Percentiles rank a stretch among this genome's conserved stretches.
These are phyloP conservation scores for Saccharomycopsis fibuligera DNA, from an alignment of 805 yeast species.

Conservation along the genomic window DNA sequence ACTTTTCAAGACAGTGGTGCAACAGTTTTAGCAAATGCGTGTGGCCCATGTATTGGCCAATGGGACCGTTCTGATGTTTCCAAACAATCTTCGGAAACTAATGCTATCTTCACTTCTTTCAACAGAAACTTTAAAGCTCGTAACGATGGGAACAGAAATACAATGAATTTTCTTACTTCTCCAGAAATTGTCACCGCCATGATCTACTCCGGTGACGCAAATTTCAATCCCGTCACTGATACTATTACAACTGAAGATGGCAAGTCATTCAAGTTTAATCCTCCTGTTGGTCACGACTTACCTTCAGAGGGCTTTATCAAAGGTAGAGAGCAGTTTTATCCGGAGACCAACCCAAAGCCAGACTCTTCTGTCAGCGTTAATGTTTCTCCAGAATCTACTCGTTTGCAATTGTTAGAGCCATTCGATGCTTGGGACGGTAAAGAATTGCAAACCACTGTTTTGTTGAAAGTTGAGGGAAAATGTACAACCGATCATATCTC, in stretches of 20 bases:
- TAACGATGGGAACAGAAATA: constrained; percentile 96
- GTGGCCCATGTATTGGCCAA: constrained; percentile 99
- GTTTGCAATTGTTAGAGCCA: constrained; percentile 87
- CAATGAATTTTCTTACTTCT: constrained; percentile 97
- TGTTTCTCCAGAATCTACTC: constrained; percentile 84
- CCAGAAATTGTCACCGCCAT: constrained; percentile 97
- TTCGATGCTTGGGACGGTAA: constrained; percentile 81
- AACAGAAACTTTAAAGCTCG: constrained; percentile 97
- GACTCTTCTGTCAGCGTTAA: constrained; percentile 50
- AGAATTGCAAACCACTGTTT: constrained; percentile 69
- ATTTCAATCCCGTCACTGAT: constrained; percentile 88
- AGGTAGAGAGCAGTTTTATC: constrained; percentile 74
- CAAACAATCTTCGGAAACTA: constrained; percentile 68
- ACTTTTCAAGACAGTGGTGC: constrained; percentile 91
- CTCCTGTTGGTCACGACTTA: constrained; percentile 80
- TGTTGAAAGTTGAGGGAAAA: constrained; percentile 92
- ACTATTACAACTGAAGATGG: constrained; percentile 69
- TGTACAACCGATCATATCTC: constrained; percentile 98
- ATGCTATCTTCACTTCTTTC: constrained; percentile 93
- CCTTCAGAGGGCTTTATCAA: constrained; percentile 71
- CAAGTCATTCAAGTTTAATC: constrained; percentile 63
- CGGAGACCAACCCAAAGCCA: constrained; percentile 61
- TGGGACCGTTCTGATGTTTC: constrained; percentile 94
- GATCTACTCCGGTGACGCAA: constrained; percentile 90
- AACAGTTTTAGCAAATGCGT: constrained; percentile 91